Evolutionary conservation across 306 rosid genomes (phyloP).

Genomic region (Luffa aegyptiaca): DNA sequence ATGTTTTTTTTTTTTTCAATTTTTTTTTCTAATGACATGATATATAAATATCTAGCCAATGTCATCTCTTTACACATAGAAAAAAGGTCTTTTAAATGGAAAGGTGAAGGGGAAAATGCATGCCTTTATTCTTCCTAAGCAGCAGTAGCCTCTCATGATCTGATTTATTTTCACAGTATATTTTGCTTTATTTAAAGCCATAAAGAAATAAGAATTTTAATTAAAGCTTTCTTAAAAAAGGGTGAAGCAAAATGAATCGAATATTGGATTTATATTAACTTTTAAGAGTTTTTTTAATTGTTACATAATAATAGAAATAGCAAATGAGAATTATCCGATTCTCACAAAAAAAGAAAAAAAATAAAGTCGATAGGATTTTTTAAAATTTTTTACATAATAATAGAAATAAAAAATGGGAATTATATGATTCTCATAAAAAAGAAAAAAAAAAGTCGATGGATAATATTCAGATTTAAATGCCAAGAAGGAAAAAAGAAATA

Average conservation of each 20-base stretch:
- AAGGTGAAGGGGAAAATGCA: background rate
- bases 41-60: background rate
- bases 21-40: background rate
- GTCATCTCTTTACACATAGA: background rate
- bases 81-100: background rate
- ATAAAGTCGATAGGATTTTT: too few relatives aligned
- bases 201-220: background rate
- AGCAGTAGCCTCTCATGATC: background rate
- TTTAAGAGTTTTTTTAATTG: background rate
- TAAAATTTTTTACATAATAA: too few relatives aligned
- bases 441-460: too few relatives aligned
- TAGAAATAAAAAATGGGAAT: background rate
- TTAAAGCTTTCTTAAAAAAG: background rate
- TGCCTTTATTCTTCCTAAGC: background rate
- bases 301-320: too few relatives aligned
- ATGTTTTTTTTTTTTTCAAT: background rate
- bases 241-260: background rate
- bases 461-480: too few relatives aligned
- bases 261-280: background rate
- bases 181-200: background rate
- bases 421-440: background rate
- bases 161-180: background rate
- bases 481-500: too few relatives aligned
- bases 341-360: too few relatives aligned
- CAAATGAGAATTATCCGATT: background rate